Evolutionary conservation across 768 basidiomycete species (phyloP), one percentile per base, ranked within the genome.

Genomic region (Boletus coccyginus): DNA sequence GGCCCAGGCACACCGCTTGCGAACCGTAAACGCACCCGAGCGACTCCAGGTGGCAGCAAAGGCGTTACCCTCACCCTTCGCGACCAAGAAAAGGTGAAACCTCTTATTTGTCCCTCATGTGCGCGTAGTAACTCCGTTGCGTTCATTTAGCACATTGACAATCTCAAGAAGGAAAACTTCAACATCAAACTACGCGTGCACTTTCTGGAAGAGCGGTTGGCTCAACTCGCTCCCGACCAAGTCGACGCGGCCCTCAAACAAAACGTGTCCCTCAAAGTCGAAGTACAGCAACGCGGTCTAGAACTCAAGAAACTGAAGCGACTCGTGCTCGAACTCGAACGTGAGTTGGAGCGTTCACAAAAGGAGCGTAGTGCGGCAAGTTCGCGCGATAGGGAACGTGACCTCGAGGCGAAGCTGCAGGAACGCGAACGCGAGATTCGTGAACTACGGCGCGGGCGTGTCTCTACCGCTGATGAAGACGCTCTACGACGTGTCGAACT

Each of bases 161-260:
- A 86, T 59, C 83, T 94, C 66, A 94, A 96, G 77, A 97, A 95
- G 71, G 95, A 98, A 71, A 96, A 96, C 78, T 98, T 98, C 71
- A 89, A 88, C 66, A 87, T 99, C 69, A 97, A 98, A 72, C 82
- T 98, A 50, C 91, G 94, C 56, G 91, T 98, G 4, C 94, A 97
- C 68, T 96, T 97, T 69, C 82, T 97, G 42, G 92, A 98, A 72
- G 94, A 98, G 66, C 87, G 92, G 44, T 81, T 99, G 16, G 88
- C 89, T 3, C 86, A 92, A 64, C 84, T 94, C 46, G 90, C 91
- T 0, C 93, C 94, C 0, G 94, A 96, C 69, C 90, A 97, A 66
- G 90, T 95, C 69, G 90, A 97, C 65, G 88, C 90, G 6, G 90
- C 89, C 5, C 81, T 93, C 55, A 92, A 94, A 63, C 92, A 96